Conservation (phyloP, 768 basidiomycete species). For the Auricularia sp. region DNA sequence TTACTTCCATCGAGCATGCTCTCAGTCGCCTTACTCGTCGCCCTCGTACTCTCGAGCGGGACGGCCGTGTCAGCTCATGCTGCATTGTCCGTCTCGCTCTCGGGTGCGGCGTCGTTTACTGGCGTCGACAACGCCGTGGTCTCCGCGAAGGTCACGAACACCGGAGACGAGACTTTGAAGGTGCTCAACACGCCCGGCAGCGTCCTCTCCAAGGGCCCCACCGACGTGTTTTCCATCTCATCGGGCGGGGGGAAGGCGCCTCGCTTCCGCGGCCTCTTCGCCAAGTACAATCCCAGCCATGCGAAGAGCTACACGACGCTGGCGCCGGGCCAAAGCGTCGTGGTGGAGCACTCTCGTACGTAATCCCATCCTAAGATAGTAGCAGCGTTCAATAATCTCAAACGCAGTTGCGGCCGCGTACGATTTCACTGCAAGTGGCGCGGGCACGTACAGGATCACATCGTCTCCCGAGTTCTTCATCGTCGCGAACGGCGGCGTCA, state of each 20-base stretch:
- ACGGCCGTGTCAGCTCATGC: background rate
- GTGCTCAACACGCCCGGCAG: slow-evolving; percentile 36
- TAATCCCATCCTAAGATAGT: background rate
- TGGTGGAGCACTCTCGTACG: slow-evolving; percentile 8
- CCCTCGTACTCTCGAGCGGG: too few relatives aligned
- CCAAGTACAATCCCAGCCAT: slow-evolving; percentile 30
- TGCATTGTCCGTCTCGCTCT: background rate
- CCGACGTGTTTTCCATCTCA: slow-evolving; percentile 33
- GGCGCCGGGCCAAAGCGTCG: slow-evolving; percentile 12
- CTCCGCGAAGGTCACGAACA: slow-evolving; percentile 33
- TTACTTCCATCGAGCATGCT: too few relatives aligned
- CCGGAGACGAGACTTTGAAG: slow-evolving; percentile 36
- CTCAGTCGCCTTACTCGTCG: too few relatives aligned
- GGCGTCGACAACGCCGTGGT: slow-evolving; percentile 31
- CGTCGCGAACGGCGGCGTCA: slow-evolving; percentile 23
- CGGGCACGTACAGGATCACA: slow-evolving; percentile 31
- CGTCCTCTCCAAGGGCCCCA: slow-evolving; percentile 30
- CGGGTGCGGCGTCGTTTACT: slow-evolving; percentile 7
- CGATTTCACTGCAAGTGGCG: slow-evolving; percentile 34
- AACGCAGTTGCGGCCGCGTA: slow-evolving; percentile 34
- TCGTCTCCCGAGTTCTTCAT: slow-evolving; percentile 32
- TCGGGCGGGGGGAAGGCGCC: slow-evolving; percentile 26
- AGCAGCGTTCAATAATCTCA: too few relatives aligned
- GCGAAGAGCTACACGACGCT: slow-evolving; percentile 25
- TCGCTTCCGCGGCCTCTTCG: slow-evolving; percentile 28